Evolutionary conservation across 176 grass and related monocot species (phyloP), one percentile per base, ranked within the genome.

Genomic region (Themeda triandra): DNA sequence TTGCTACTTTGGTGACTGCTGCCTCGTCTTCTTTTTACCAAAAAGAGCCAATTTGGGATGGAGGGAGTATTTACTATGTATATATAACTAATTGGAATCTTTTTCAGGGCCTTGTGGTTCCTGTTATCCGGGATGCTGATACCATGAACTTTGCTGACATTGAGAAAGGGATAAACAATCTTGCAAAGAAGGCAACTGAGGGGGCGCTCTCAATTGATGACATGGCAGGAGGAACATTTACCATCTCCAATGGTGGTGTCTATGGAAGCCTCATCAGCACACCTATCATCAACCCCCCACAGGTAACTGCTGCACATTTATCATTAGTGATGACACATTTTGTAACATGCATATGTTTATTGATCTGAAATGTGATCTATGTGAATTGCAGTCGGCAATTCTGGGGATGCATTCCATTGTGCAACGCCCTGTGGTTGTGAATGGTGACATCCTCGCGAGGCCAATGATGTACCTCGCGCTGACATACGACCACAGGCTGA

Each of bases 371-470:
- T 25, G 8, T 5, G 9, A 73, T 53, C 0, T 23, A 2, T 13
- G 27, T 85, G 25, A 29, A 71, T 76, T 91, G 79, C 87, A 94
- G 94, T 97, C 94, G 15, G 89, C 91, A 30, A 97, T 97, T 74
- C 87, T 97, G 19, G 94, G 91, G 13, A 97, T 97, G 94, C 94
- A 97, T 56, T 97, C 94, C 36, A 88, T 97, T 29, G 91, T 93
- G 35, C 76, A 86, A 21, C 94, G 91, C 37, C 91, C 94, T 1
- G 92, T 89, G 84, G 91, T 96, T 23, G 90, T 92, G 29, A 78
- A 93, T 5, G 91, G 94, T 21, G 82, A 24, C 64, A 87, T 96
- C 48, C 76, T 93, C 0, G 82, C 91, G 0, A 93, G 94, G 84
- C 94, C 94, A 4, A 93, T 96, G 94, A 96, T 96, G 94, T 96